Evolutionary conservation across 148 eudicot genomes (phyloP), one percentile per base, ranked within the genome.

Genomic region (Spergularia bocconei): DNA sequence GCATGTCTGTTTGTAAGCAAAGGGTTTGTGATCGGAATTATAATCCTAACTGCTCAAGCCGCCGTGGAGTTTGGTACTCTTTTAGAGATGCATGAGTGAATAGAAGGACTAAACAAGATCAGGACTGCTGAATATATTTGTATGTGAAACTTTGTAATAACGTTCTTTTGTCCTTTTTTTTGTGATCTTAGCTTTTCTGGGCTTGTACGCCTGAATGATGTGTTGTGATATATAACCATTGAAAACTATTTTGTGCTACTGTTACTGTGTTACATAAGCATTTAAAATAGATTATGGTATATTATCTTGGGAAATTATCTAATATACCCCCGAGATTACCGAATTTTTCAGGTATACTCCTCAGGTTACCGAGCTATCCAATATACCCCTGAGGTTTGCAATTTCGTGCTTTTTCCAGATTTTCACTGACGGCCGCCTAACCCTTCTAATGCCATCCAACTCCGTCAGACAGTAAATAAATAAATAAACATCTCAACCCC

Each of bases 121-220:
- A 48, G 58, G 21, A 63, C 61, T 72, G 52, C 48, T 67, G 80
- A 44, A 81, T 52, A 54, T 78, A 60, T 73, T 74, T 76, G 76
- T 69, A 69, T 69, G 72, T 25, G 44, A 13, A 69, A 52, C 72
- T 14, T 25, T 69, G 72, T 53, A 69, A 29, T 25, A 52, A 52
- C 10, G 36, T 48, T 65, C 23, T 13, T 29, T 29, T 29, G 36
- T 29, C 47, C 9, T 6, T 44, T 65, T 16, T 50, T 53, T 69
- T 69, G 7, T 69, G 21, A 4, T 58, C 12, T 59, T 20, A 59
- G 8, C 63, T 59, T 5, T 9, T 44, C 48, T 29, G 48, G 48
- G 48, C 48, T 44, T 44, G 48, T 44, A 44, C 21, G 29, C 63
- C 25, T 59, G 63, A 5, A 59, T 59, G 63, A 59, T 29, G 2